phyloP scores from a whole-genome alignment of 768 basidiomycete genomes.

The Termitomyces sp. region DNA sequence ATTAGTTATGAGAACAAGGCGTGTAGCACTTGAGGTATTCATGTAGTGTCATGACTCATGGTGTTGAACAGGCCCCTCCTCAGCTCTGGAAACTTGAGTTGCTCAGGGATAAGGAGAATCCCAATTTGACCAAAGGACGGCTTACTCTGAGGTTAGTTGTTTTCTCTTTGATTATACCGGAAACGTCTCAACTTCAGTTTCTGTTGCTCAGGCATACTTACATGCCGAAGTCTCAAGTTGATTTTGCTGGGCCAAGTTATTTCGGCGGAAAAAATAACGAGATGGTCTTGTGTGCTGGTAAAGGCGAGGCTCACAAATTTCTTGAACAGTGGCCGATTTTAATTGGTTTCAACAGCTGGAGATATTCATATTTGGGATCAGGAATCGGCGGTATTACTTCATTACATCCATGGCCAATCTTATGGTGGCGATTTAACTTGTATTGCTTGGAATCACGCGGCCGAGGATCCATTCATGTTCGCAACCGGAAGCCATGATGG shows the following conservation, averaged over 20 bases:
- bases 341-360: conserved; percentile 41
- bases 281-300: conserved; percentile 71
- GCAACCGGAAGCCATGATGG: conserved; percentile 79
- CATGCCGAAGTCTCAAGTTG: conserved; percentile 58
- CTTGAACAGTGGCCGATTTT: not conserved
- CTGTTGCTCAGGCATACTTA: conserved; percentile 54
- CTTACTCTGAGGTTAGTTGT: conserved; percentile 32
- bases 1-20: conserved; percentile 75
- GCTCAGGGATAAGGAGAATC: conserved; percentile 45
- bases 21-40: not conserved
- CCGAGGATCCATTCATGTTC: conserved; percentile 63
- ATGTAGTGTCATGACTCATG: not conserved
- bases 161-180: conserved; percentile 5
- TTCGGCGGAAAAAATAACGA: conserved; percentile 80
- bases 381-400: conserved; percentile 68
- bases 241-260: conserved; percentile 78
- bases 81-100: conserved; percentile 55
- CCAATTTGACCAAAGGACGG: conserved; percentile 23
- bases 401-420: conserved; percentile 59
- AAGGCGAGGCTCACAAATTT: conserved; percentile 35
- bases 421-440: conserved; percentile 71
- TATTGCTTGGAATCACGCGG: conserved; percentile 72
- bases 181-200: conserved; percentile 3
- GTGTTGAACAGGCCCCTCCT: conserved; percentile 53
- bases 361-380: conserved; percentile 86